Evolutionary conservation across 2,329 filamentous ascomycete genomes (phyloP).

Genomic region (Ophiostoma pallidulum): DNA sequence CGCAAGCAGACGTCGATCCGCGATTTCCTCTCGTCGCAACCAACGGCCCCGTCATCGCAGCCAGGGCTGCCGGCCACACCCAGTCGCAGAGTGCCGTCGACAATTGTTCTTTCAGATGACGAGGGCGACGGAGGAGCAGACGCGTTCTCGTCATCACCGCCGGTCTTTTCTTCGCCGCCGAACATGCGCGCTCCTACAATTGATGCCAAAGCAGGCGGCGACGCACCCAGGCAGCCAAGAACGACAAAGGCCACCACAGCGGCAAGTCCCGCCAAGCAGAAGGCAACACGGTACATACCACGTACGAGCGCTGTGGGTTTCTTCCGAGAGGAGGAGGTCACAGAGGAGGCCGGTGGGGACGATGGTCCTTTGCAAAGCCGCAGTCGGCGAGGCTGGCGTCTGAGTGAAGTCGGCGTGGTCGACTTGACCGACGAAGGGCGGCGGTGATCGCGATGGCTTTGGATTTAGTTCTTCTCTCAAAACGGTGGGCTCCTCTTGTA

Average conservation of each 20-base stretch:
- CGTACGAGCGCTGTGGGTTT: constrained; percentile 21
- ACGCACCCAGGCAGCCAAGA: too few species aligned
- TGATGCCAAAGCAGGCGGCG: too few species aligned
- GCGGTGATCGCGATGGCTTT: not conserved
- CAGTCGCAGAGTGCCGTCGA: not conserved
- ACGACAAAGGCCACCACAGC: not conserved
- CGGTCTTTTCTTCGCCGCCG: not conserved
- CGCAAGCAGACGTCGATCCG: constrained; percentile 12
- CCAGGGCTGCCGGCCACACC: not conserved
- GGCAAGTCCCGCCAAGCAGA: too few species aligned
- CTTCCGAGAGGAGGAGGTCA: constrained; percentile 21
- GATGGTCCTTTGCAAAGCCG: constrained; percentile 12
- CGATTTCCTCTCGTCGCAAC: constrained; percentile 4
- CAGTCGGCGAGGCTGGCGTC: constrained; percentile 5
- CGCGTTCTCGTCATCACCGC: not conserved
- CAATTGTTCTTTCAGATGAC: constrained; percentile 5
- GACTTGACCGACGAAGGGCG: constrained; percentile 5
- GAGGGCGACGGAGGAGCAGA: not conserved
- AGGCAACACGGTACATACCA: constrained; percentile 20
- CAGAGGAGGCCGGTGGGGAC: constrained; percentile 16
- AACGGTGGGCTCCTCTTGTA: too few species aligned
- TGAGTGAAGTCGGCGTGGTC: constrained; percentile 5
- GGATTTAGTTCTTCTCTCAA: not conserved
- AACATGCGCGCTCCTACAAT: too few species aligned
- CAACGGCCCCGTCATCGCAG: constrained; percentile 1